A percentile compares a stretch with the other conserved stretches of the same genome.
These are phyloP conservation scores for Trichoderma breve DNA, from an alignment of 2,329 filamentous ascomycete species.

Conservation along the genomic window DNA sequence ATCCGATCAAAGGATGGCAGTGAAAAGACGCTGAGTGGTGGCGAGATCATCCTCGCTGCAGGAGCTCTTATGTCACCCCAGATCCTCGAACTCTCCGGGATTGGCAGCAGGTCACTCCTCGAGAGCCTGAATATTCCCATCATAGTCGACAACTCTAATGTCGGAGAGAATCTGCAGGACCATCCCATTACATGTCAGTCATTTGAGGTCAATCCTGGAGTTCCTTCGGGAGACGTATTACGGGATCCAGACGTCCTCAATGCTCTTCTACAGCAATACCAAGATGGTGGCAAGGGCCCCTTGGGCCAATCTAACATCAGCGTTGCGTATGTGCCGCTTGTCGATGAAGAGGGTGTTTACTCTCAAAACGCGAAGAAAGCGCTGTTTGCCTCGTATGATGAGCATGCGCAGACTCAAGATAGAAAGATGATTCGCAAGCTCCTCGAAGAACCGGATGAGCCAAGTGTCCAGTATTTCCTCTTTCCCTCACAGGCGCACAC, in stretches of 20 bases:
- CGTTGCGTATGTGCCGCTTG: slow-evolving; percentile 16
- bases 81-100: slow-evolving; percentile 36
- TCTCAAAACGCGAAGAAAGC: not conserved
- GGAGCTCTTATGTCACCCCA: slow-evolving; percentile 25
- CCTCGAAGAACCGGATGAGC: slow-evolving; percentile 29
- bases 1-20: slow-evolving; percentile 29
- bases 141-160: slow-evolving; percentile 36
- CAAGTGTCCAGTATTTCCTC: slow-evolving; percentile 34
- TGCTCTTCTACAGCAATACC: slow-evolving; percentile 34
- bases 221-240: slow-evolving; percentile 30
- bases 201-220: slow-evolving; percentile 39
- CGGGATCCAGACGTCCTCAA: slow-evolving; percentile 32
- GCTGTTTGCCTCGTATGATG: not conserved
- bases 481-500: slow-evolving; percentile 33
- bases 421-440: slow-evolving; percentile 21
- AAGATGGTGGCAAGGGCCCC: slow-evolving; percentile 33
- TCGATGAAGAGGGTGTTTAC: not conserved
- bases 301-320: slow-evolving; percentile 25
- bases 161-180: slow-evolving; percentile 44
- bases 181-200: slow-evolving; percentile 28
- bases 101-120: slow-evolving; percentile 34
- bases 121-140: slow-evolving; percentile 32
- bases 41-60: slow-evolving; percentile 25
- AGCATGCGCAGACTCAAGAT: slow-evolving; percentile 10
- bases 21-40: slow-evolving; percentile 42